Base-by-base conservation (phyloP, 768 basidiomycete genomes). In the Russula lepida region DNA sequence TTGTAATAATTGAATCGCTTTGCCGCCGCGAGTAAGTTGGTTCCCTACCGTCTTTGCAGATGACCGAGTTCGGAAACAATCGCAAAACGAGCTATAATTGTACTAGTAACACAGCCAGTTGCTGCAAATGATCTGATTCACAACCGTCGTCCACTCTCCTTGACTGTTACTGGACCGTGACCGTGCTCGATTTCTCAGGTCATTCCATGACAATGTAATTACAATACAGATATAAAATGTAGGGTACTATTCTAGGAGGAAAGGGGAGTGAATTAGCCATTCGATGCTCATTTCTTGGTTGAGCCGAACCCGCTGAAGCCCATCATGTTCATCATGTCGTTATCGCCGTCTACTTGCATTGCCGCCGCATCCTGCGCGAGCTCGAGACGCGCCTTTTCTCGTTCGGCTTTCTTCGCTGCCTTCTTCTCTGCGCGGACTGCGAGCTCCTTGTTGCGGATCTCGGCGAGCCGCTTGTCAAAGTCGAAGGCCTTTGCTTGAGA, bases 251-350 rank as follows among this genome's bases (percentile, higher is more conserved):
- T 19, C 41, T 41, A n/a, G 23, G 17, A 28, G 25, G 25, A 27
- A 15, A 3, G 13, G 4, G 23, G 13, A 13, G 19, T 4, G 21
- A 9, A 43, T 9, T 17, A n/a, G 27, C 47, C 28, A 17, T 15
- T 2, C n/a, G n/a, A n/a, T n/a, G n/a, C 2, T 81, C 72, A 92
- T 72, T 87, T 90, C 75, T 92, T 93, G n/a, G 83, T 82, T 28
- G 88, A 77, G 43, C 91, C 92, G 69, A 97, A 97, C 1, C 92
- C 91, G 49, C 83, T 85, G 71, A 97, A 97, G 35, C 94, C 94
- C 92, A 95, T 95, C 76, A 91, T 79, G 30, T 76, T 75, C 59
- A 86, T 78, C 84, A 95, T 88, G 64, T 88, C 86, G 60, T 79
- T 71, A 58, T 79, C 72, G 60, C 85, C 84, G 58, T 73, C 75